Evolutionary conservation across 2,329 filamentous ascomycete species (phyloP).

Genomic region (Apiospora arundinis): DNA sequence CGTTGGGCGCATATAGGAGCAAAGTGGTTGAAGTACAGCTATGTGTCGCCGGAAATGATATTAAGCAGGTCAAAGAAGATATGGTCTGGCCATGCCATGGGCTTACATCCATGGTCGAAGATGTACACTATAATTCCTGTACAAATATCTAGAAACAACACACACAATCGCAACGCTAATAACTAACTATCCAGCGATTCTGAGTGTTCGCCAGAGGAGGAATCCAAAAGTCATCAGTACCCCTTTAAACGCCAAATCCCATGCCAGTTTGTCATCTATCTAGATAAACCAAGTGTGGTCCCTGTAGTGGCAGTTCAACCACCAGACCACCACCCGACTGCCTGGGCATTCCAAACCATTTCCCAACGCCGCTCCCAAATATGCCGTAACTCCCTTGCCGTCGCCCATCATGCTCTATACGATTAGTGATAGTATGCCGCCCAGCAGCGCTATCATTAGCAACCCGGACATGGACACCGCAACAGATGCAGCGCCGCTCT

Average conservation of each 20-base stretch:
- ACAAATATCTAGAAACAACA: neutral
- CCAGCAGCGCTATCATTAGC: conserved; percentile 33
- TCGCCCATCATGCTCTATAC: neutral
- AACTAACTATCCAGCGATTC: conserved; percentile 4
- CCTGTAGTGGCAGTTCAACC: neutral
- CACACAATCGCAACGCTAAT: conserved; percentile 4
- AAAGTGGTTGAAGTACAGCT: neutral
- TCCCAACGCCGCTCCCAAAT: neutral
- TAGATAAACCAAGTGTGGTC: neutral
- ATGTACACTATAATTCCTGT: conserved; percentile 10
- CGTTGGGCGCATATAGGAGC: neutral
- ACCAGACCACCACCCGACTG: too few species aligned
- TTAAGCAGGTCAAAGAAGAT: neutral
- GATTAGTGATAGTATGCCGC: neutral
- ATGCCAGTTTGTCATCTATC: neutral
- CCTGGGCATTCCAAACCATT: neutral
- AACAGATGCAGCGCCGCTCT: conserved; percentile 44
- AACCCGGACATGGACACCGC: conserved; percentile 25
- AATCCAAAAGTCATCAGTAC: neutral
- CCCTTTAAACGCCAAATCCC: neutral
- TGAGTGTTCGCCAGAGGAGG: neutral
- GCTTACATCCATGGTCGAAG: neutral
- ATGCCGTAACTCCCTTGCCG: neutral
- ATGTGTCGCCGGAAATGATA: neutral
- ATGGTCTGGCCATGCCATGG: neutral